These are phyloP conservation scores for Rhizoctonia solani DNA, from an alignment of 1,284 basidiomycete genomes.

Conservation along the genomic window DNA sequence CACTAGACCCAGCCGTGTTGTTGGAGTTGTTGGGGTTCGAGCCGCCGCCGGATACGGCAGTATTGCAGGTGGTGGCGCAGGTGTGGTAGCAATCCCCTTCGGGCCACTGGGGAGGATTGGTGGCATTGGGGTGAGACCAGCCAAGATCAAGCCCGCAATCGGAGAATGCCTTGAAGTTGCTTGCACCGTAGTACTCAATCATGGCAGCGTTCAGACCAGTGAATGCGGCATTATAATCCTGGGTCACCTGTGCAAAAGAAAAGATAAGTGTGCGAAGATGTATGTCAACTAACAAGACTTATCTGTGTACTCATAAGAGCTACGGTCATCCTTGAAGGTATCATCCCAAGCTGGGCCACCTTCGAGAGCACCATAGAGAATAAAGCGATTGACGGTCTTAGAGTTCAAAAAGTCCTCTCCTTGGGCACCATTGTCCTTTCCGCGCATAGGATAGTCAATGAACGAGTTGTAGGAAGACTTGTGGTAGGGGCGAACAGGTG, in stretches of 20 bases:
- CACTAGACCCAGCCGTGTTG: not conserved
- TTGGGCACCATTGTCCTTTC: conserved; percentile 35
- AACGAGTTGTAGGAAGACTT: conserved; percentile 38
- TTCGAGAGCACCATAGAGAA: conserved; percentile 37
- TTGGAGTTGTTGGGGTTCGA: not conserved
- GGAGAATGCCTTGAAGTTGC: conserved; percentile 36
- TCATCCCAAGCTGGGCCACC: conserved; percentile 38
- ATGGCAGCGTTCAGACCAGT: conserved; percentile 37
- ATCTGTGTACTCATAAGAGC: conserved; percentile 37
- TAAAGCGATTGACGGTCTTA: conserved; percentile 36
- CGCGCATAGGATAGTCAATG: conserved; percentile 37
- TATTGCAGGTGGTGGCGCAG: conserved; percentile 8
- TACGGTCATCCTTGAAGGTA: conserved; percentile 35
- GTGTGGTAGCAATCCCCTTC: conserved; percentile 37
- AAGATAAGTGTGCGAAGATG: conserved; percentile 1
- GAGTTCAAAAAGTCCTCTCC: conserved; percentile 37
- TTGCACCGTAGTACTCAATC: conserved; percentile 13
- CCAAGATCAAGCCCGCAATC: conserved; percentile 38
- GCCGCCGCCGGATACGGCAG: conserved; percentile 9
- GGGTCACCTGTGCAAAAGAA: conserved; percentile 35
- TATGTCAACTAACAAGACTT: conserved; percentile 3
- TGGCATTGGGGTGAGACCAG: conserved; percentile 37
- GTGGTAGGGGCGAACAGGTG: conserved; percentile 37
- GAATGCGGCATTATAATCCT: conserved; percentile 38
- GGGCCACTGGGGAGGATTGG: conserved; percentile 34